A percentile compares a stretch with the other conserved stretches of the same genome.
These are phyloP conservation scores for Pichia scutulata DNA, from an alignment of 805 yeast genomes.

Conservation along the genomic window DNA sequence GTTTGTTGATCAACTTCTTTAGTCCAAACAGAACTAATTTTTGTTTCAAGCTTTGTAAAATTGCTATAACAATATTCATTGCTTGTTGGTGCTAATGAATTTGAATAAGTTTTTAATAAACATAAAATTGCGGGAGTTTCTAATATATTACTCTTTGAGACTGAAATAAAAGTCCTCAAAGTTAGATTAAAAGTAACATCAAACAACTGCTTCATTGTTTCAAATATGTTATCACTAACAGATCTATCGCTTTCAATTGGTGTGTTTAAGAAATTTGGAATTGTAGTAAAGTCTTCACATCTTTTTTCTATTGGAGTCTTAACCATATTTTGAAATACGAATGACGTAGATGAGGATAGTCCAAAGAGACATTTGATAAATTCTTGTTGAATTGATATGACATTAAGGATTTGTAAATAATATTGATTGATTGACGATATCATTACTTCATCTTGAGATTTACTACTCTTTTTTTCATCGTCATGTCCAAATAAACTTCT, in stretches of 20 bases:
- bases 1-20: conserved; percentile 51
- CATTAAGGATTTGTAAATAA: conserved; percentile 9
- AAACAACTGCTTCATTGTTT: conserved; percentile 27
- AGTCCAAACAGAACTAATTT: conserved; percentile 48
- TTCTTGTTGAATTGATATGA: conserved; percentile 37
- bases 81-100: conserved; percentile 37
- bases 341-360: conserved; percentile 33
- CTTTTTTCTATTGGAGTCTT: conserved; percentile 24
- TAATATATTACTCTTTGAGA: conserved; percentile 32
- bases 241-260: conserved; percentile 27
- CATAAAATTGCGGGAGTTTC: conserved; percentile 37
- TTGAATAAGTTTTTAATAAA: conserved; percentile 34
- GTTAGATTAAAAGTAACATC: conserved; percentile 21
- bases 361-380: conserved; percentile 37
- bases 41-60: conserved; percentile 44
- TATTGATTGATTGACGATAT: conserved; percentile 9
- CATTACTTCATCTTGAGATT: background rate
- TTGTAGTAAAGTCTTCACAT: conserved; percentile 12
- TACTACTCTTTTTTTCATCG: background rate
- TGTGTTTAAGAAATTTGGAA: conserved; percentile 9
- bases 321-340: conserved; percentile 35
- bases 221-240: conserved; percentile 21
- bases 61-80: conserved; percentile 56
- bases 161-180: conserved; percentile 27
- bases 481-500: conserved; percentile 15